Base-by-base conservation (phyloP, 768 basidiomycete genomes). In the Lentinula sp. region DNA sequence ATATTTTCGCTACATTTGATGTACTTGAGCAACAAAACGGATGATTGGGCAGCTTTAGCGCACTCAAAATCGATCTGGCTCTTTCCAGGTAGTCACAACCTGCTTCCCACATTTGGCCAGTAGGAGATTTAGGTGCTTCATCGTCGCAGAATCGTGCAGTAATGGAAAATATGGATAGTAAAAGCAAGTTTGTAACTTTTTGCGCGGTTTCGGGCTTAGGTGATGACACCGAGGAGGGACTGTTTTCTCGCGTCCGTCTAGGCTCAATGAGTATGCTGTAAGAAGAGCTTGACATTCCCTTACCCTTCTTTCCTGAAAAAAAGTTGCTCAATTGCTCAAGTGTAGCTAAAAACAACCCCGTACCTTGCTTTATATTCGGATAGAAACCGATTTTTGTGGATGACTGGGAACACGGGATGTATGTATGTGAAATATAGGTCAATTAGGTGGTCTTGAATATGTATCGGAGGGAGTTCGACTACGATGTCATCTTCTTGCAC, bases 151-250 rank as follows among this genome's bases (percentile, higher is more conserved):
- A 94, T 10, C 92, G 84, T 10, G 91, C 88, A 43, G 92, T 84
- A 56, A 93, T 81, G 8, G 93, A 81, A 68, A 93, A 93, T 72
- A 95, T 92, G 1, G 90, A 81, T 28, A 94, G 75, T 13, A 95
- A 79, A 8, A 94, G 72, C 35, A 94, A 73, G 48, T 85, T 84
- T 2, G 88, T 86, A 18, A 86, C 71, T 67, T 80, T 81, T 67
- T 90, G 88, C 18, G 85, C 80, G 9, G 81, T 74, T 64, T 87
- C 85, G 9, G 80, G 80, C 64, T 73, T 76, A 59, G 75, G 75
- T 49, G 76, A 73, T 62, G 74, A 67, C 35, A 70, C 64, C 32
- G 70, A 69, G 46, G 73, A 72, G 62, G 70, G 64, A 64, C 33
- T 52, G 53, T 6, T 33, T 6, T 53, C 49, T 32, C 49, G 49